Conservation (phyloP, 106 monocot species). For the Dendrobium officinale region DNA sequence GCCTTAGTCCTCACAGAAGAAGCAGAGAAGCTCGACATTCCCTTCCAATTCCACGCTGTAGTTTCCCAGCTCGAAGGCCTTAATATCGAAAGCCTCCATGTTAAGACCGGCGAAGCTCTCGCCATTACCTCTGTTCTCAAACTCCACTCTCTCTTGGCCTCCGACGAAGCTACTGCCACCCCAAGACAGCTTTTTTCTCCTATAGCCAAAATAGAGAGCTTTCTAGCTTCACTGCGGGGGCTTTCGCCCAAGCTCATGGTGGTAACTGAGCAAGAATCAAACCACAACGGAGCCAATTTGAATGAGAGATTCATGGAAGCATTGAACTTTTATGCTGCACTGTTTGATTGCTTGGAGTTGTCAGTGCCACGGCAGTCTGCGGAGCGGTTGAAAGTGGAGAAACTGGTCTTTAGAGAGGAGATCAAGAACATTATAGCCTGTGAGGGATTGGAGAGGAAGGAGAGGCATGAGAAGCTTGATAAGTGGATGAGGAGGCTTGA, state of each 20-base stretch:
- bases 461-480: conserved; percentile 67
- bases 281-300: conserved; percentile 29
- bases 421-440: conserved; percentile 60
- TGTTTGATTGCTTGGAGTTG: conserved; percentile 54
- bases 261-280: conserved; percentile 41
- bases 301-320: conserved; percentile 44
- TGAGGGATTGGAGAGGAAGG: conserved; percentile 64
- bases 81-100: conserved; percentile 33
- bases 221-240: conserved; percentile 27
- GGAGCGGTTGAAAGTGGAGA: conserved; percentile 54
- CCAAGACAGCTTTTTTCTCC: not conserved
- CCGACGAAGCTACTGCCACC: conserved; percentile 7
- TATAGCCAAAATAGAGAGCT: conserved; percentile 21
- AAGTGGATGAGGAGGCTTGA: conserved; percentile 53
- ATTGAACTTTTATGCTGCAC: conserved; percentile 50
- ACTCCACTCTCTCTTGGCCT: conserved; percentile 37
- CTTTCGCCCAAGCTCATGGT: conserved; percentile 45
- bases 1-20: conserved; percentile 31
- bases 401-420: conserved; percentile 59
- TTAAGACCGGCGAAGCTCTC: conserved; percentile 58
- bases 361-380: conserved; percentile 17
- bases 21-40: conserved; percentile 59
- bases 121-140: conserved; percentile 44
- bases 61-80: conserved; percentile 25
- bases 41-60: conserved; percentile 57